Evolutionary conservation across 495 filamentous ascomycete species (phyloP).

Genomic region (Tuber aestivum): DNA sequence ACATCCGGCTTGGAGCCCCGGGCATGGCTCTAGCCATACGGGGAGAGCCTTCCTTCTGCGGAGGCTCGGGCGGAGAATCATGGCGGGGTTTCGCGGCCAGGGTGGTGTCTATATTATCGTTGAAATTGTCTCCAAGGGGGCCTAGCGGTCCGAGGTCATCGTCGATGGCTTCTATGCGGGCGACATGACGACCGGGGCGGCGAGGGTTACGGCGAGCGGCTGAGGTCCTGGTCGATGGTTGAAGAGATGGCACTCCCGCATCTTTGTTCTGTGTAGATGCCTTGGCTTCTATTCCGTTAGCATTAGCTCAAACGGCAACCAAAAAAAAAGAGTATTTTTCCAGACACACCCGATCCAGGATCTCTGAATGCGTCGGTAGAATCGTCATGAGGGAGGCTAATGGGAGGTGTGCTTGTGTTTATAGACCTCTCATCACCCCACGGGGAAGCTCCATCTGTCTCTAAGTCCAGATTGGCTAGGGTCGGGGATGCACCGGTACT

Average conservation of each 20-base stretch:
- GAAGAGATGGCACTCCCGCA: constrained; percentile 3
- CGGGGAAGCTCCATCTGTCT: constrained; percentile 39
- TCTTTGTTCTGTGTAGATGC: constrained; percentile 5
- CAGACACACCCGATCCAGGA: not conserved
- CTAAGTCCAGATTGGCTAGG: constrained; percentile 35
- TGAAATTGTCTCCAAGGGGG: constrained; percentile 62
- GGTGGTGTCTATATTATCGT: constrained; percentile 43
- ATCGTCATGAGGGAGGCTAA: constrained; percentile 13
- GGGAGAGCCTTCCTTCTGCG: constrained; percentile 67
- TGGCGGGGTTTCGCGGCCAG: constrained; percentile 37
- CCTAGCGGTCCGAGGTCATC: constrained; percentile 90
- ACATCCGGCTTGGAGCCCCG: constrained; percentile 11
- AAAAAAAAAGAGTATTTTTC: not conserved
- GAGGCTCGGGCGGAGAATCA: constrained; percentile 78
- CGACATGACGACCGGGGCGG: constrained; percentile 39
- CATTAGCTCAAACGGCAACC: not conserved
- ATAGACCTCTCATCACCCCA: constrained; percentile 42
- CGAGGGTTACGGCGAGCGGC: constrained; percentile 33
- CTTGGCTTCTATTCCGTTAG: not conserved
- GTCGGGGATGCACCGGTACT: constrained; percentile 39
- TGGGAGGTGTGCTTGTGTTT: constrained; percentile 31
- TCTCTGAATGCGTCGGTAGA: constrained; percentile 19
- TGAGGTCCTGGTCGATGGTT: constrained; percentile 14
- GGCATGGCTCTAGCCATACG: constrained; percentile 14
- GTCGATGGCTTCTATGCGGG: constrained; percentile 64